phyloP scores from a whole-genome alignment of 148 eudicot species.

The Camellia lanceoleosa region DNA sequence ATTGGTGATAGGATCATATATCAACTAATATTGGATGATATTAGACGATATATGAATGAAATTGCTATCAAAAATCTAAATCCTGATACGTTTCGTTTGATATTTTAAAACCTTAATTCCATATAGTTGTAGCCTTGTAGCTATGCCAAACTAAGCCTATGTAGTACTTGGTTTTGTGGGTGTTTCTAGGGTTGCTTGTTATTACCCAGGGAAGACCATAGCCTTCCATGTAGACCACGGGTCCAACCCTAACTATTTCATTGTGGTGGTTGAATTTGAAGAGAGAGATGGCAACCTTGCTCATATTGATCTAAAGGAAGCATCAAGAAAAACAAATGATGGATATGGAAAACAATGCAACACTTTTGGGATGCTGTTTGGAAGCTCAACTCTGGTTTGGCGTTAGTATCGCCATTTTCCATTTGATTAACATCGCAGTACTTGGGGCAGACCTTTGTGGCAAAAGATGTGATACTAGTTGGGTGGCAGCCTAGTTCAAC shows the following conservation, averaged over 20 bases:
- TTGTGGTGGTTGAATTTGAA: constrained; percentile 32
- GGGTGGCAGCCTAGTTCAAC: constrained; percentile 42
- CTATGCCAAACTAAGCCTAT: no score
- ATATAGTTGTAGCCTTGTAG: no score
- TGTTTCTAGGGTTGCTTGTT: constrained; percentile 32
- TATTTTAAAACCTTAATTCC: no score
- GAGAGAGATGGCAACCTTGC: constrained; percentile 47
- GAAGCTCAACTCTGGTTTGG: constrained; percentile 30
- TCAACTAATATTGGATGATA: no score
- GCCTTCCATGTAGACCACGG: constrained; percentile 40
- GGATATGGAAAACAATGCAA: constrained; percentile 32
- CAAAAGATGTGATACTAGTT: constrained; percentile 36
- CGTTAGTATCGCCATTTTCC: constrained; percentile 34
- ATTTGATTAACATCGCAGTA: constrained; percentile 28
- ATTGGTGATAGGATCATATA: no score
- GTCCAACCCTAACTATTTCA: constrained; percentile 37
- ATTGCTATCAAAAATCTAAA: no score
- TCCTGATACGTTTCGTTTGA: no score
- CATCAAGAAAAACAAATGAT: not conserved
- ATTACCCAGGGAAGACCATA: constrained; percentile 30
- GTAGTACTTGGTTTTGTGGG: not conserved
- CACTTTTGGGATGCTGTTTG: constrained; percentile 52
- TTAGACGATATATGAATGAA: no score
- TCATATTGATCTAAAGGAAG: constrained; percentile 27
- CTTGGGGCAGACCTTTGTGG: constrained; percentile 20